A percentile compares a stretch with the other conserved stretches of the same genome.
Conservation (phyloP, 192 early-diverging fungal genomes). For the Piromyces sp. region DNA sequence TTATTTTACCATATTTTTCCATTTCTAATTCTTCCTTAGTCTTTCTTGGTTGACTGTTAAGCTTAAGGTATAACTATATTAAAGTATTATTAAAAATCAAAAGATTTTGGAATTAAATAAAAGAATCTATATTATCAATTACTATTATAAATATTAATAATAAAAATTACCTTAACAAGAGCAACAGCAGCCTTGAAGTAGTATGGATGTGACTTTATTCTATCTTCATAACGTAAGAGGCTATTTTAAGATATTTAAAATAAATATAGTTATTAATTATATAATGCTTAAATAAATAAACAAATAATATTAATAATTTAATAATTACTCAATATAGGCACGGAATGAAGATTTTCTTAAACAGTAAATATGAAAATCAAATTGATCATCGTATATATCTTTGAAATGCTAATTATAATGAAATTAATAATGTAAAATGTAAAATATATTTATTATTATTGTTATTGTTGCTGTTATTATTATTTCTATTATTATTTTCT, state of each 20-base stretch:
- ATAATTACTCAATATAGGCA: constrained; percentile 55
- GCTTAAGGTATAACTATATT: constrained; percentile 26
- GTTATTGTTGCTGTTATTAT: no score
- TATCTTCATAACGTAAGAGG: constrained; percentile 61
- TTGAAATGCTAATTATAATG: constrained; percentile 31
- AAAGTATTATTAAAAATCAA: no score
- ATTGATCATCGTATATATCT: constrained; percentile 79
- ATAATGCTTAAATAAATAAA: no score
- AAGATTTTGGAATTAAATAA: no score
- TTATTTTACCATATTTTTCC: constrained; percentile 13
- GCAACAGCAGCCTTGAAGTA: constrained; percentile 57
- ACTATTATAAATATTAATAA: no score
- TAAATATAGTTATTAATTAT: no score
- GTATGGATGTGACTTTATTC: constrained; percentile 45
- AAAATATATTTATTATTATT: no score
- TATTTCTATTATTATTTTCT: no score
- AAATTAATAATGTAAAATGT: no score
- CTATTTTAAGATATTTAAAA: neutral
- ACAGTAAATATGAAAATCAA: constrained; percentile 90
- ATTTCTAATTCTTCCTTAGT: constrained; percentile 16
- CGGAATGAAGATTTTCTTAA: constrained; percentile 76
- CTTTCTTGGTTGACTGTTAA: constrained; percentile 34
- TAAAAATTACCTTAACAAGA: constrained; percentile 44
- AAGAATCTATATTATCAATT: no score
- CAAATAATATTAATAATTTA: no score